Evolutionary conservation across 1,284 basidiomycete species (phyloP), one percentile per base, ranked within the genome.

Genomic region (Takashimella koratensis): DNA sequence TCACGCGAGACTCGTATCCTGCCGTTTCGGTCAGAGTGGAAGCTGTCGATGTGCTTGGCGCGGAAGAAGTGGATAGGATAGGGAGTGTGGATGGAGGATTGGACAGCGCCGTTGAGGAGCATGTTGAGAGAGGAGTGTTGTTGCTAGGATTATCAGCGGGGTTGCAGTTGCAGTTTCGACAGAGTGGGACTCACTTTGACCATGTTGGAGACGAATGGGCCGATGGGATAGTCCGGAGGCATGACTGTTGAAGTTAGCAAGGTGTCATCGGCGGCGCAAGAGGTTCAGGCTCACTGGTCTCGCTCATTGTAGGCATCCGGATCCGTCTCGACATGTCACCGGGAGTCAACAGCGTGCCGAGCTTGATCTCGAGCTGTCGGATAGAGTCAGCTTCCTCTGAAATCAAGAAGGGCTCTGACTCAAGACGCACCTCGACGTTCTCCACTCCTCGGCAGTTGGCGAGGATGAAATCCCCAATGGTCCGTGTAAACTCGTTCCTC

Each of bases 331-430:
- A 57, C 27, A 52, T 60, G 1, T 54, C 42, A 4, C 54, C 43
- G 2, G 53, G 79, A 51, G 92, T 85, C 56, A 82, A 81, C 66
- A 98, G 72, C 12, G 89, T 71, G 1, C 95, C 95, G 46, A 98
- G 80, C 79, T 97, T 98, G 16, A 92, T 92, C 77, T 98, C 95
- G 20, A 98, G 88, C 80, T 96, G n/a, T n/a, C n/a, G 84, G 5
- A 86, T 4, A 23, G 22, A 16, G 27, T 56, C 47, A 53, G 26
- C 20, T 22, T 12, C 13, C n/a, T 16, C 11, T 21, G 16, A 30
- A 16, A 27, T n/a, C 22, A 23, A 2, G 16, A 36, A 36, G 30
- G 16, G 30, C 30, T 8, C 30, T 8, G 16, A n/a, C 42, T 10
- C 20, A 20, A 8, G 11, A 58, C 79, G 52, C 53, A 80, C 79